Evolutionary conservation across 306 rosid genomes (phyloP).

Genomic region (Albizia julibrissin): DNA sequence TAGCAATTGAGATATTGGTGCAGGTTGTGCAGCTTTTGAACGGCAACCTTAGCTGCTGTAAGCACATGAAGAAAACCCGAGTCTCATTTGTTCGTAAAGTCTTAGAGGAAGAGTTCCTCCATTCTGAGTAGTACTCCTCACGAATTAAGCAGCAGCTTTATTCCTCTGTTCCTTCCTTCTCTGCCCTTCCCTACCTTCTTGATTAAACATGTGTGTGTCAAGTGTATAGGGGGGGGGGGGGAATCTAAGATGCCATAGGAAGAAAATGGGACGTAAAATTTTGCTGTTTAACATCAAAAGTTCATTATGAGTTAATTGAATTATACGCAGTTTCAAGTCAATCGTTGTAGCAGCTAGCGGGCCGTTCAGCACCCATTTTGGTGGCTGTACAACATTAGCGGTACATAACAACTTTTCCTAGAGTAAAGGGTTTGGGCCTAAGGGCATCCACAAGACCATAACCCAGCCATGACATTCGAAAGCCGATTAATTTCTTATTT

Average conservation of each 20-base stretch:
- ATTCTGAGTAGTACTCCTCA: conserved; percentile 40
- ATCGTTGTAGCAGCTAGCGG: background rate
- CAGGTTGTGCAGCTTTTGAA: conserved; percentile 78
- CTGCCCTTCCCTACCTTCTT: background rate
- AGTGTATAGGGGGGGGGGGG: no score
- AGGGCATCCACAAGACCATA: background rate
- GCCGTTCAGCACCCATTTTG: background rate
- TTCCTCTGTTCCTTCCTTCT: background rate
- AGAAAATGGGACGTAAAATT: background rate
- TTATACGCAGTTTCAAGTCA: background rate
- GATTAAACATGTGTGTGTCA: background rate
- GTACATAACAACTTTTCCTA: background rate
- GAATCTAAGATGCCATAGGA: background rate
- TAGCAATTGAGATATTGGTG: conserved; percentile 30
- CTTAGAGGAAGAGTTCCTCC: conserved; percentile 55
- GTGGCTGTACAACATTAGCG: background rate
- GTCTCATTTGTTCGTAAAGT: conserved; percentile 61
- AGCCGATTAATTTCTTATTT: background rate
- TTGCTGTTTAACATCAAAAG: conserved; percentile 1
- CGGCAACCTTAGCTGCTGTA: conserved; percentile 77
- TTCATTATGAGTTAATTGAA: background rate
- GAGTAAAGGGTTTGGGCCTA: background rate
- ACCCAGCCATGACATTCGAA: background rate
- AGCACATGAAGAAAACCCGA: conserved; percentile 63
- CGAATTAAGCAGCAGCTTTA: background rate